phyloP scores from a whole-genome alignment of 208 protist genomes.

The Strigomonas culicis region DNA sequence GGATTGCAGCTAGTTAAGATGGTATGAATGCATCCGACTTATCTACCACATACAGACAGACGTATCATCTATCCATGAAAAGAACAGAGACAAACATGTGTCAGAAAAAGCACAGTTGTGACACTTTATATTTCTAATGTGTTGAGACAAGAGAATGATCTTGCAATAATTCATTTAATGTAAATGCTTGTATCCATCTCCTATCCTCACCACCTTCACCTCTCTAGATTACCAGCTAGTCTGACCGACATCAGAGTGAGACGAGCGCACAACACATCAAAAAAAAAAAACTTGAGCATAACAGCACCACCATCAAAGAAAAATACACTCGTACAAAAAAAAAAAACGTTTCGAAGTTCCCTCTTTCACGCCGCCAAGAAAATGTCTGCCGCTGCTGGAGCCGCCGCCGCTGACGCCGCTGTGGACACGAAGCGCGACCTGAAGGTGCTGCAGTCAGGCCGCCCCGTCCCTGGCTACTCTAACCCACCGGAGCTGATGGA shows the following conservation, averaged over 20 bases:
- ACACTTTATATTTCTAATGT: neutral
- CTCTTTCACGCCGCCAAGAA: conserved; percentile 23
- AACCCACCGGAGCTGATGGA: conserved; percentile 75
- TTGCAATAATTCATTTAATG: neutral
- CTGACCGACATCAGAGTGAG: no score
- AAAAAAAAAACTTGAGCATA: neutral
- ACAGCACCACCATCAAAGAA: neutral
- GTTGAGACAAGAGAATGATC: neutral
- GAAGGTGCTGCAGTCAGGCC: conserved; percentile 69
- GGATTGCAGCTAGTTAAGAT: neutral
- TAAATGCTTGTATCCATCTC: neutral
- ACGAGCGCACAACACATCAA: neutral
- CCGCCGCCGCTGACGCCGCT: neutral
- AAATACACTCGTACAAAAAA: neutral
- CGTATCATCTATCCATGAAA: neutral
- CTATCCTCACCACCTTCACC: no score
- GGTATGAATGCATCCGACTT: neutral
- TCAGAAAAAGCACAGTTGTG: neutral
- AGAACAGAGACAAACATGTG: neutral
- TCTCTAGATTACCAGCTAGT: no score
- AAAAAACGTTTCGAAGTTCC: conserved; percentile 38
- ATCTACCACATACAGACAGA: no score
- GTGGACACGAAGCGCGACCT: conserved; percentile 77
- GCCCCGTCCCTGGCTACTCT: conserved; percentile 68
- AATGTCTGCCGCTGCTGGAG: conserved; percentile 29